A percentile compares a stretch with the other conserved stretches of the same genome.
phyloP scores from a whole-genome alignment of 1,284 basidiomycete species.

The Cutaneotrichosporon dermatis region DNA sequence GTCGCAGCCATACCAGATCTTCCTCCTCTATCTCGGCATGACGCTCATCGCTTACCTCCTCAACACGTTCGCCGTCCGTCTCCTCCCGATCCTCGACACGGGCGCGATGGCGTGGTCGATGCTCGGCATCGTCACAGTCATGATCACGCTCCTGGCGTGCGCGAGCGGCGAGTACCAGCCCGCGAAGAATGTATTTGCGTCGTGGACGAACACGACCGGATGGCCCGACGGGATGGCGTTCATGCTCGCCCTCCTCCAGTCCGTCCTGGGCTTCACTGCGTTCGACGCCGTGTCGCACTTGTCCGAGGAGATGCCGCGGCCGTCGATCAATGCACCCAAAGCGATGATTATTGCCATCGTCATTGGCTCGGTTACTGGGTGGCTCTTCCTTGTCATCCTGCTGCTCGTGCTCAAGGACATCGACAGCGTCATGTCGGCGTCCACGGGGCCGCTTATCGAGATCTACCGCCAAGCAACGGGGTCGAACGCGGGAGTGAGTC shows the following conservation, averaged over 20 bases:
- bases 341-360: constrained; percentile 55
- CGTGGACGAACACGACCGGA: constrained; percentile 48
- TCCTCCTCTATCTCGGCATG: constrained; percentile 28
- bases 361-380: constrained; percentile 57
- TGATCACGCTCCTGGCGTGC: constrained; percentile 44
- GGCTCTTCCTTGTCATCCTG: constrained; percentile 62
- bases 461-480: constrained; percentile 62
- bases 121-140: constrained; percentile 41
- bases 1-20: constrained; percentile 20
- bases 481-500: constrained; percentile 52
- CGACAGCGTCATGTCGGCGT: constrained; percentile 53
- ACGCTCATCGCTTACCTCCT: constrained; percentile 23
- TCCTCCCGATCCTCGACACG: constrained; percentile 36
- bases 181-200: constrained; percentile 46
- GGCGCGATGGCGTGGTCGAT: constrained; percentile 40
- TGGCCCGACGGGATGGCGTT: constrained; percentile 51
- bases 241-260: constrained; percentile 49
- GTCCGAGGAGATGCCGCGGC: constrained; percentile 30
- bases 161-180: constrained; percentile 41
- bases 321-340: constrained; percentile 10
- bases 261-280: constrained; percentile 45
- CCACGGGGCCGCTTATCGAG: constrained; percentile 61
- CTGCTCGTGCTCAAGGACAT: constrained; percentile 63
- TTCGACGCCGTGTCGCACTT: constrained; percentile 32
- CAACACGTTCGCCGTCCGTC: constrained; percentile 35